These are phyloP conservation scores for Axilococcus clingmanii DNA, from an alignment of 139 green algal species.

Conservation along the genomic window DNA sequence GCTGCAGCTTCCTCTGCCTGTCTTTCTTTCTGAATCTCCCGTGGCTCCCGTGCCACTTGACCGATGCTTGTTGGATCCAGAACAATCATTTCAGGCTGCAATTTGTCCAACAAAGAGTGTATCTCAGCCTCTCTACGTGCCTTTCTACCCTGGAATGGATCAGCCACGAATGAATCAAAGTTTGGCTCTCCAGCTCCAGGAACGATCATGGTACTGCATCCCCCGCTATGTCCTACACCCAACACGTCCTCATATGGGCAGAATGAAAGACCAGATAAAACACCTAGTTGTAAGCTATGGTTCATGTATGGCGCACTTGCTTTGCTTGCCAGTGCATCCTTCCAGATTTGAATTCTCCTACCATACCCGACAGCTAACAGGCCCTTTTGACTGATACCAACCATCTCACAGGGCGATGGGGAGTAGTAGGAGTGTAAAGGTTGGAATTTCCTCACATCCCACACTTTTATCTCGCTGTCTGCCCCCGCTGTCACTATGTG, in stretches of 20 bases:
- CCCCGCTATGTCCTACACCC: conserved; percentile 58
- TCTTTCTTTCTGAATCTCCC: conserved; percentile 59
- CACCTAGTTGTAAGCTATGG: conserved; percentile 44
- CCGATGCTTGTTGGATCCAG: conserved; percentile 82
- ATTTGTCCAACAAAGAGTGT: conserved; percentile 88
- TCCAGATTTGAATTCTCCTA: conserved; percentile 70
- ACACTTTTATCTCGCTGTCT: conserved; percentile 76
- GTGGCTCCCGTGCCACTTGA: conserved; percentile 55
- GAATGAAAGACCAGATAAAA: conserved; percentile 57
- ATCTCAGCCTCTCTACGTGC: conserved; percentile 88
- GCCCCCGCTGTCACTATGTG: conserved; percentile 82
- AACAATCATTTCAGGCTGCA: conserved; percentile 91
- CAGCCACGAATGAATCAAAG: conserved; percentile 92
- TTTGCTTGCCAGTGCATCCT: conserved; percentile 77
- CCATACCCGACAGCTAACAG: conserved; percentile 79
- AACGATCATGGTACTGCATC: conserved; percentile 73
- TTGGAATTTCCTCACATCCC: conserved; percentile 83
- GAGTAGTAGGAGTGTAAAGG: conserved; percentile 86
- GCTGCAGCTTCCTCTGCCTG: conserved; percentile 21
- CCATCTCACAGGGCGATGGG: conserved; percentile 42
- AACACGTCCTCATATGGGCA: conserved; percentile 95
- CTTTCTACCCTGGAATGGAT: conserved; percentile 68
- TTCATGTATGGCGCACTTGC: conserved; percentile 76
- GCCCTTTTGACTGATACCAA: conserved; percentile 88
- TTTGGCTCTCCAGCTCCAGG: conserved; percentile 93